A percentile compares a stretch with the other conserved stretches of the same genome.
Evolutionary conservation across 768 basidiomycete species (phyloP).

Genomic region (Boletus speciosus): DNA sequence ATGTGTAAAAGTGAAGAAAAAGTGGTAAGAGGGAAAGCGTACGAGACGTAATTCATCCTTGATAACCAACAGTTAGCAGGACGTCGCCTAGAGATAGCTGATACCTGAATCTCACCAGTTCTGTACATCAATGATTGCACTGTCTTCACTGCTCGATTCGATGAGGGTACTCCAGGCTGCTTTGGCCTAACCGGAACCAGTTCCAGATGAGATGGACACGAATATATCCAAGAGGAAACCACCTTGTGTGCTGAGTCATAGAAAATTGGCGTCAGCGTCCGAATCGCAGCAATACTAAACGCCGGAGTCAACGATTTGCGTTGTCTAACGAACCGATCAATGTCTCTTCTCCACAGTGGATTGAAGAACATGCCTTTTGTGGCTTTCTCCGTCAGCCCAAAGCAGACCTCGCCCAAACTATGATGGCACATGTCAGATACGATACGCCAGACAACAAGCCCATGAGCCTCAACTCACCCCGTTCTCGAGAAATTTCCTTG

Average conservation of each 20-base stretch:
- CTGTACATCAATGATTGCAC: constrained; percentile 38
- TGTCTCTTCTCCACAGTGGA: background rate
- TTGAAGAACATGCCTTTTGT: constrained; percentile 33
- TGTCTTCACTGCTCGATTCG: constrained; percentile 14
- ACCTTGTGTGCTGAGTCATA: constrained; percentile 29
- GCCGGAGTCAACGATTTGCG: constrained; percentile 28
- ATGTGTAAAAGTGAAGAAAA: too few relatives aligned
- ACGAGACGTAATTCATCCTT: constrained; percentile 37
- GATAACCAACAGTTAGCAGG: background rate
- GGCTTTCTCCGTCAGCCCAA: constrained; percentile 39
- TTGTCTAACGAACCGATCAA: constrained; percentile 11
- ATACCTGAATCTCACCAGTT: constrained; percentile 18
- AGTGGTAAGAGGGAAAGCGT: background rate
- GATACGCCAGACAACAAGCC: too few relatives aligned
- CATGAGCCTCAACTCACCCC: too few relatives aligned
- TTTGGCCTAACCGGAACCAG: constrained; percentile 14
- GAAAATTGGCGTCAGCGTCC: constrained; percentile 22
- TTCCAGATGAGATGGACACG: too few relatives aligned
- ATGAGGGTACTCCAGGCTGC: constrained; percentile 30
- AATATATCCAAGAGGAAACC: too few relatives aligned
- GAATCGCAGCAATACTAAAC: constrained; percentile 24
- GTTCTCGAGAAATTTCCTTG: too few relatives aligned
- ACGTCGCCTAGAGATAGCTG: too few relatives aligned
- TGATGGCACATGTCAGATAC: too few relatives aligned
- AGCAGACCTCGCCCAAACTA: constrained; percentile 20